Evolutionary conservation across 257 asterid genomes (phyloP), one percentile per base, ranked within the genome.

Genomic region (Verbascum thapsus): DNA sequence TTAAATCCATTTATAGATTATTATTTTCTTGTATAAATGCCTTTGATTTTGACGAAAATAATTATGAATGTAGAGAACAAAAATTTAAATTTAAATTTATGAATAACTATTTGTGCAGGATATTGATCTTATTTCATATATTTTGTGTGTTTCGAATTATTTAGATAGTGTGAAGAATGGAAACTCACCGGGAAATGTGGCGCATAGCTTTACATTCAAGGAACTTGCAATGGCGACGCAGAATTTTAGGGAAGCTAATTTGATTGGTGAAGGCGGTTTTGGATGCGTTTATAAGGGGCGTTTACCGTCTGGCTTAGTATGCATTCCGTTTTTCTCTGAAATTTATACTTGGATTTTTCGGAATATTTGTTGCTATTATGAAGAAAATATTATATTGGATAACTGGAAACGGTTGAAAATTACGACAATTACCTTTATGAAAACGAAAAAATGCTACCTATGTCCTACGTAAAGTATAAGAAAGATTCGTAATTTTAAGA

Each of bases 221-320:
- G 83, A 80, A 34, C 83, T 80, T 17, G 80, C 81, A 8, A 51
- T 53, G 1, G 83, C 76, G 12, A 80, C 86, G 0, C 83, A 72
- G 68, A 80, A 77, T 67, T 80, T 80, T 40, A 64, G 73, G 40
- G 73, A 50, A 22, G 54, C 78, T n/a, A 80, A 80, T 68, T 75
- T 77, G 66, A 66, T 80, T 18, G 86, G 86, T n/a, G 80, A 76
- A 77, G 86, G 86, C 19, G 86, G 86, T 11, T 80, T 80, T 49
- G 86, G 86, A 51, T 63, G 83, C 16, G 86, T 80, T 65, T 80
- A 74, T 74, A 80, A 74, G 63, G 86, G 86, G 32, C 76, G 74
- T 7, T 65, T 77, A 6, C 79, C 72, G 6, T 61, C 79, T 42
- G 79, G 76, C 47, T n/a, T 42, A 79, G 86, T 73, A 66, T 76